Base-by-base conservation (phyloP, 805 yeast genomes). In the Lipomyces lipofer region DNA sequence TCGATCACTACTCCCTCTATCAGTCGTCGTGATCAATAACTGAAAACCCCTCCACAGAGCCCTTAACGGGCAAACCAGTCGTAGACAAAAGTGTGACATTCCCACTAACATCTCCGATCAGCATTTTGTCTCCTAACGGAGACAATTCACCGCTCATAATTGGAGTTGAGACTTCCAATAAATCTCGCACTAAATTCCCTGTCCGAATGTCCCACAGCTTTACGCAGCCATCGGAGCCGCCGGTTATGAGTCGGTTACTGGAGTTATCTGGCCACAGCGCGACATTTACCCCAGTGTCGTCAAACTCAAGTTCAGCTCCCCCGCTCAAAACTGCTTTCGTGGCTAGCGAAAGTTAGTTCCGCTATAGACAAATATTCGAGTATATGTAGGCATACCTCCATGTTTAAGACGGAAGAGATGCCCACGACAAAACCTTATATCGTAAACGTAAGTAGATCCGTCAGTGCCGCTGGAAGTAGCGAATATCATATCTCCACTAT, bases 121-220 rank as follows among this genome's bases (percentile, higher is more conserved):
- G 25, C 3, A 51, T 15, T 12, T 27, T 15, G 12, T 45, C 47
- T n/a, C 32, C 29, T 24, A 45, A 50, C 3, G 51, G 51, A 7
- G 46, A 24, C 4, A 51, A 25, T 7, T 25, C 47, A 3, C 27
- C 51, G n/a, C 43, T 30, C 50, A 51, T 46, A 17, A 51, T 29
- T 2, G 55, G 43, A 3, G 36, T n/a, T 13, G 35, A 7, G 15
- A 21, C 29, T 17, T 27, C 43, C 8, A 51, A 13, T 10, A 51
- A 7, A 32, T 51, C 47, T 38, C 28, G 29, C 13, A 45, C 43
- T 15, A 30, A 30, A 10, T 15, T 22, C 15, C 55, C 55, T 4
- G 49, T 39, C 17, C 55, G 55, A 1, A 51, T 5, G 33, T 51
- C 55, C 55, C 55, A 51, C 12, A 51, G 30, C 40, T 51, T 51